Conservation (phyloP, 805 yeast genomes). For the Kregervanrija delftensis region DNA sequence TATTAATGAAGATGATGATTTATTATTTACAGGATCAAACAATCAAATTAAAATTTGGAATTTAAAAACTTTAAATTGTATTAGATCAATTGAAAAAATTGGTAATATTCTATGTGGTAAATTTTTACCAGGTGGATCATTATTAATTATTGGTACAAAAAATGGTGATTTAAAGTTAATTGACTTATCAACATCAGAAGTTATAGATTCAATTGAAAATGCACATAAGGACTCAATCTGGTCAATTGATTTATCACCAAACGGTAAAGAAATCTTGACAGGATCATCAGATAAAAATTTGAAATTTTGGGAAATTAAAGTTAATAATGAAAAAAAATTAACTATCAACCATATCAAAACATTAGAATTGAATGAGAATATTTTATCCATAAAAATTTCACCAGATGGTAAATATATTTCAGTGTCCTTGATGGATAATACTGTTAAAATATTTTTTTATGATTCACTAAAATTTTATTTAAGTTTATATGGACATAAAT, state of each 20-base stretch:
- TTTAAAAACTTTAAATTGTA: slow-evolving; percentile 59
- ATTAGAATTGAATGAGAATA: slow-evolving; percentile 80
- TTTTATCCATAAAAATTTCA: slow-evolving; percentile 70
- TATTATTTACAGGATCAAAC: slow-evolving; percentile 85
- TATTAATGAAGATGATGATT: slow-evolving; percentile 70
- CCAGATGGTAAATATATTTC: slow-evolving; percentile 76
- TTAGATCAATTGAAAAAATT: slow-evolving; percentile 74
- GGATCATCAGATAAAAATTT: slow-evolving; percentile 92
- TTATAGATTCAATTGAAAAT: slow-evolving; percentile 58
- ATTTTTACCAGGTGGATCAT: slow-evolving; percentile 86
- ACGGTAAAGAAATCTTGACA: slow-evolving; percentile 78
- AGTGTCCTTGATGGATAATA: slow-evolving; percentile 80
- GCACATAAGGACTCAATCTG: slow-evolving; percentile 80
- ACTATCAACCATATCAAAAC: slow-evolving; percentile 69
- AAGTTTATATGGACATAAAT: slow-evolving; percentile 90
- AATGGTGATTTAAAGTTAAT: slow-evolving; percentile 77
- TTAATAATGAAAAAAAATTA: slow-evolving; percentile 59
- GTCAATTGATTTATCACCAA: slow-evolving; percentile 81
- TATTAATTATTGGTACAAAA: slow-evolving; percentile 83
- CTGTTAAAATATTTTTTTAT: slow-evolving; percentile 88
- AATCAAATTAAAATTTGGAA: slow-evolving; percentile 91
- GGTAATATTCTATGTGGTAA: slow-evolving; percentile 79
- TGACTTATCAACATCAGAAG: slow-evolving; percentile 77
- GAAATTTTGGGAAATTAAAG: slow-evolving; percentile 81
- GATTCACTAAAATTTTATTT: slow-evolving; percentile 84